Base-by-base conservation (phyloP, 2,329 filamentous ascomycete species). In the Fusarium sp. region DNA sequence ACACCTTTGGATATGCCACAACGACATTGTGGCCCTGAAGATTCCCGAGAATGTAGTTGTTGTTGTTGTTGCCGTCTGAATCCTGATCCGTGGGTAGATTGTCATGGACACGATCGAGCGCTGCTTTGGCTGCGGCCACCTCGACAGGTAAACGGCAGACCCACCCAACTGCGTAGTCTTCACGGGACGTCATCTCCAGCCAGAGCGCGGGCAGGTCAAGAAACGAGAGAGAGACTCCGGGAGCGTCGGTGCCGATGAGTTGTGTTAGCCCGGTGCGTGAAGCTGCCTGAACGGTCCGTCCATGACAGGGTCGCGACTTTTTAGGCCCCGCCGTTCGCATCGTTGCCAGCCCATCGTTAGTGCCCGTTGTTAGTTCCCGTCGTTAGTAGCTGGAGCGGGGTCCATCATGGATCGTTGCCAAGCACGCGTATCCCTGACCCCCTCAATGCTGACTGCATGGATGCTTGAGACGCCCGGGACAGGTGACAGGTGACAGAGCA, bases 1-100 rank as follows among this genome's bases (percentile, higher is more conserved):
- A 34, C 6, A 8, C 49, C 49, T 53, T 53, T n/a, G 49, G 49
- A 53, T 53, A 53, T n/a, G 49, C 49, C 49, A 53, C 49, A 53
- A 53, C 49, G 49, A 53, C 29, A 34, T 53, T 53, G 49, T 53
- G 27, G 16, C 29, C 29, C 20, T 53, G 49, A 53, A 53, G 29
- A 33, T 16, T 53, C 49, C 49, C 49, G 10, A 53, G 49, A 23
- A 53, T 53, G 49, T 29, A 53, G 49, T 34, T 34, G 16, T 53
- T 53, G 16, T 33, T 34, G 49, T 34, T 53, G 16, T 33, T 23
- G 49, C 20, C 49, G 49, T 44, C 40, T 44, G 40, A 23, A 10
- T 44, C 6, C 40, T 16, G 40, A 23, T 44, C 40, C 10, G 18
- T 4, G 11, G 40, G 40, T 44, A 23, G 40, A 44, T 44, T 44